Base-by-base conservation (phyloP, 2,329 filamentous ascomycete genomes). In the Catunica adiposa region DNA sequence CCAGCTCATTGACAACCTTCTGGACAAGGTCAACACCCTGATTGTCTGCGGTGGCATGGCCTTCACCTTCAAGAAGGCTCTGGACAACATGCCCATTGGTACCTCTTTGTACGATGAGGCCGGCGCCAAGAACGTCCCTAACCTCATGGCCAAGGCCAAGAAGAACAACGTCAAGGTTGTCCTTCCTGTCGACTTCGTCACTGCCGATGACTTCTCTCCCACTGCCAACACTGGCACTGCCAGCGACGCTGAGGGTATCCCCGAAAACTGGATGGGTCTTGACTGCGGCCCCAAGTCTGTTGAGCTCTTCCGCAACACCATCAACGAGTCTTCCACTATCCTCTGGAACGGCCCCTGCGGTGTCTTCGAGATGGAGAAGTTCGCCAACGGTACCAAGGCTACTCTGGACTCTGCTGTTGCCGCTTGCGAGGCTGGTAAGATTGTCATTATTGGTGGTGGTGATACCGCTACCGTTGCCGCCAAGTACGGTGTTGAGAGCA, bases 1-100 rank as follows among this genome's bases (percentile, higher is more conserved):
- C 70, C 88, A 96, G 77, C 80, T 98, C 64, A 97, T 98, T 68
- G 89, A 98, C 75, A 98, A 98, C 79, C 78, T 98, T 62, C 84
- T 98, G 63, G 86, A 89, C 72, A 97, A 98, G 80, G 89, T 98
- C 71, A 80, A 98, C 79, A 92, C 84, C 70, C 80, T 98, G 62
- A 85, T 98, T 72, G 84, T 98, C 73, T 95, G 90, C 70, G 92
- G 92, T 68, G 92, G 77, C 65, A 98, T 98, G 92, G 89, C 92
- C 61, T 98, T 97, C 76, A 98, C 92, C 64, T 98, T 98, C 81
- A 97, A 97, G 80, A 98, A 98, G 81, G 90, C 88, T n/a, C 79
- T 97, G 57, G 80, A 96, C 73, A 77, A 79, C 68, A 83, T 97
- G 66, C 79, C 83, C 70, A 98, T 98, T 62, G 92, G 92, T 60